These are phyloP conservation scores for Fusarium sp. DNA, from an alignment of 2,329 filamentous ascomycete species.

Conservation along the genomic window DNA sequence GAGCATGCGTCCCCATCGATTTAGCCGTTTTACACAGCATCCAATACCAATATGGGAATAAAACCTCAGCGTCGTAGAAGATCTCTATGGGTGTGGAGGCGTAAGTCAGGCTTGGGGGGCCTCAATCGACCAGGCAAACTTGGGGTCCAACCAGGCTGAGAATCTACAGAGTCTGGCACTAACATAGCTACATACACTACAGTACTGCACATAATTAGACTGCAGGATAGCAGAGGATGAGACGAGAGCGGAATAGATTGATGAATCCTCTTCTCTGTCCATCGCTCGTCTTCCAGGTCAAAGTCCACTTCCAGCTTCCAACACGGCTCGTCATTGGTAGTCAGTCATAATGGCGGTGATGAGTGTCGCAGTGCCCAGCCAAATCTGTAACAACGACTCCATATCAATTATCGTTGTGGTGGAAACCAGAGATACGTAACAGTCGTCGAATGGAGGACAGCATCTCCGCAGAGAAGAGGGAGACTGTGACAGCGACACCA, in stretches of 20 bases:
- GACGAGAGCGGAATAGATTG: slow-evolving; percentile 20
- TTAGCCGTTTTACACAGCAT: slow-evolving; percentile 27
- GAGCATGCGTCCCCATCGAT: slow-evolving; percentile 31
- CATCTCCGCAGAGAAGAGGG: slow-evolving; percentile 22
- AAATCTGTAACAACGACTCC: slow-evolving; percentile 42
- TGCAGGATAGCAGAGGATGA: slow-evolving; percentile 7
- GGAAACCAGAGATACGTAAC: slow-evolving; percentile 41
- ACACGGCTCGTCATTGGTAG: slow-evolving; percentile 23
- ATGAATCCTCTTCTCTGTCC: slow-evolving; percentile 15
- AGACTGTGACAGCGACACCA: slow-evolving; percentile 36
- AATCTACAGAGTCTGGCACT: slow-evolving; percentile 7
- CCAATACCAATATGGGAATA: slow-evolving; percentile 33
- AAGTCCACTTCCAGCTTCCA: slow-evolving; percentile 5
- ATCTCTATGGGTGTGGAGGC: slow-evolving; percentile 46
- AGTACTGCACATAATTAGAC: neutral
- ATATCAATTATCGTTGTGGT: slow-evolving; percentile 33
- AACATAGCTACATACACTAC: neutral
- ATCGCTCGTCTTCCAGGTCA: slow-evolving; percentile 22
- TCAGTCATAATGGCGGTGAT: slow-evolving; percentile 41
- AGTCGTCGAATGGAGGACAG: slow-evolving; percentile 28
- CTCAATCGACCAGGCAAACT: slow-evolving; percentile 42
- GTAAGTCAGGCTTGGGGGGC: slow-evolving; percentile 47
- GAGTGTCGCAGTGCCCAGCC: slow-evolving; percentile 24
- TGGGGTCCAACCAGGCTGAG: slow-evolving; percentile 36
- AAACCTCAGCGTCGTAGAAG: slow-evolving; percentile 26